These are phyloP conservation scores for Cardamine chenopodiifolia DNA, from an alignment of 345 rosid species.

Conservation along the genomic window DNA sequence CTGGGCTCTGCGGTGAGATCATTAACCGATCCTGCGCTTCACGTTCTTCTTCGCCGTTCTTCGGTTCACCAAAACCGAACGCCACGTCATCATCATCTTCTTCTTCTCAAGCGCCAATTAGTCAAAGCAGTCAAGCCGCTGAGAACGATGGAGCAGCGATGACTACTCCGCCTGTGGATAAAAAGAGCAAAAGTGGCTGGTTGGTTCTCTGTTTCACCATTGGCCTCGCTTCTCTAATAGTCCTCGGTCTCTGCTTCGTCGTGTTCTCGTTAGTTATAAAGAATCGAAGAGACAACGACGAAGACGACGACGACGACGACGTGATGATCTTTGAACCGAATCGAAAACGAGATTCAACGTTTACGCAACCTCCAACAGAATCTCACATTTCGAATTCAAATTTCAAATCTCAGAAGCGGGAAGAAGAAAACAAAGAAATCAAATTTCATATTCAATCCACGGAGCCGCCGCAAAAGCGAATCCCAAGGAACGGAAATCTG, in stretches of 20 bases:
- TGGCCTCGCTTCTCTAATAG: constrained; percentile 52
- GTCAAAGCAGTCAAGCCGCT: constrained; percentile 47
- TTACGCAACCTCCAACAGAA: constrained; percentile 9
- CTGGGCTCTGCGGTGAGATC: constrained; percentile 77
- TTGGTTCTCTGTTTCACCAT: constrained; percentile 53
- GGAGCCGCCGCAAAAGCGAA: constrained; percentile 24
- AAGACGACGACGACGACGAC: constrained; percentile 28
- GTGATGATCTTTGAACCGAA: constrained; percentile 27
- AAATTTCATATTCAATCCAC: constrained; percentile 13
- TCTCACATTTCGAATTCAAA: constrained; percentile 16
- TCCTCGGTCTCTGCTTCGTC: constrained; percentile 45
- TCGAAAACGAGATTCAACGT: constrained; percentile 10
- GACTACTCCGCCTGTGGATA: constrained; percentile 43
- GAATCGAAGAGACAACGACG: constrained; percentile 34
- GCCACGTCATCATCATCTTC: constrained; percentile 43
- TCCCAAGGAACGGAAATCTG: constrained; percentile 55
- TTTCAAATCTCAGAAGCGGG: constrained; percentile 33
- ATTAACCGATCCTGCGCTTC: constrained; percentile 59
- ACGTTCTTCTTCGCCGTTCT: constrained; percentile 61
- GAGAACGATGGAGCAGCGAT: constrained; percentile 42
- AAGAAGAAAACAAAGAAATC: constrained; percentile 32
- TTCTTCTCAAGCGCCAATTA: constrained; percentile 45
- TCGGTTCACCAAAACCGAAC: constrained; percentile 42
- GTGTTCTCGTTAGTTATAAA: constrained; percentile 44
- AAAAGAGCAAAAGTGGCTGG: constrained; percentile 43